Percentiles rank a stretch among this genome's conserved stretches.
These are phyloP conservation scores for Ceratonia siliqua DNA, from an alignment of 306 rosid species.

Conservation along the genomic window DNA sequence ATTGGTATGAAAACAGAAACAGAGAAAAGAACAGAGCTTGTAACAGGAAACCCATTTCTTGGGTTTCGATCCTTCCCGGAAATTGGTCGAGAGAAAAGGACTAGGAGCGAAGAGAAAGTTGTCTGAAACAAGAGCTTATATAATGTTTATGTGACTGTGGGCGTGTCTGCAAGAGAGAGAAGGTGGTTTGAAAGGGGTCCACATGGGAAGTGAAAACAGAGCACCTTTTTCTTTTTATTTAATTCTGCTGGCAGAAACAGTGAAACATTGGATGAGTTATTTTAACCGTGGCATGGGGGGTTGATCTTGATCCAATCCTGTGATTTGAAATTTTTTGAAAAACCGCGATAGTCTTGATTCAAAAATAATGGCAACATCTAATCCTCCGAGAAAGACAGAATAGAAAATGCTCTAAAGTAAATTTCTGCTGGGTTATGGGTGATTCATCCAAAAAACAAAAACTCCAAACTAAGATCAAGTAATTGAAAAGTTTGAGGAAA, in stretches of 20 bases:
- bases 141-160: conserved; percentile 29
- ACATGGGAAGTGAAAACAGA: conserved; percentile 40
- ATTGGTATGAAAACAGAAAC: conserved; percentile 46
- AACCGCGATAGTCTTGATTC: conserved; percentile 33
- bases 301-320: conserved; percentile 36
- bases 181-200: conserved; percentile 2
- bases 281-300: conserved; percentile 49
- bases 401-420: conserved; percentile 2
- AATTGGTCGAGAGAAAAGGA: conserved; percentile 24
- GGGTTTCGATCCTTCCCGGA: conserved; percentile 51
- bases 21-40: conserved; percentile 40
- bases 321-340: conserved; percentile 35
- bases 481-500: background rate
- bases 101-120: conserved; percentile 45
- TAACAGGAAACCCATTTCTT: conserved; percentile 62
- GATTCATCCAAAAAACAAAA: background rate
- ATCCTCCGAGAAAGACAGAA: conserved; percentile 19
- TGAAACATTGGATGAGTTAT: conserved; percentile 21
- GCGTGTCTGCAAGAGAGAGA: conserved; percentile 8
- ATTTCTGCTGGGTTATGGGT: conserved; percentile 17
- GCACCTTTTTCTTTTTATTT: background rate
- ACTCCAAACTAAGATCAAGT: background rate
- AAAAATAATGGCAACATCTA: conserved; percentile 33
- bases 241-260: conserved; percentile 18
- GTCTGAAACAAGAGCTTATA: conserved; percentile 48